Evolutionary conservation across 2,329 filamentous ascomycete genomes (phyloP), one percentile per base, ranked within the genome.

Genomic region (Aphanocladium album): DNA sequence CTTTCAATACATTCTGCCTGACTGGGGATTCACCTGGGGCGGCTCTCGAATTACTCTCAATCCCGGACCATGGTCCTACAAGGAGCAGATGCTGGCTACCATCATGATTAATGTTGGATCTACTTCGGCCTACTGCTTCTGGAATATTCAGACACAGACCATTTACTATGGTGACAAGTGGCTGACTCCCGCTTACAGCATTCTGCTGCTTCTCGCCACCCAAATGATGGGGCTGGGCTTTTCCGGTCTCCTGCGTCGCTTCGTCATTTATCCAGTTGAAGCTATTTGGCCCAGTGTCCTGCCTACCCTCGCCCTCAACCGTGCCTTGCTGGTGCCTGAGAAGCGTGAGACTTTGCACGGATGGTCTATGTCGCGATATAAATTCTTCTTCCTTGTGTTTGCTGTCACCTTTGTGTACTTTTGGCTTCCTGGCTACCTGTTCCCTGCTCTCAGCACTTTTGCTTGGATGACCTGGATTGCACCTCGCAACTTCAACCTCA

Each of bases 391-490:
- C 62, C 66, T 73, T 54, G 67, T 67, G 11, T 72, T 72, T 12
- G 21, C 66, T 35, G 65, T 63, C 35, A 77, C 78, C 71, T 76
- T 77, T 54, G 43, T 78, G 21, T 80, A 76, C 67, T 79, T 76
- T 66, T 79, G 76, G 76, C 67, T 80, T 17, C 77, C 77, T 0
- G 72, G 72, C 12, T 77, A 73, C 51, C 67, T 80, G 1, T 79
- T 79, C 65, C 72, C 69, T 1, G 76, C 74, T 1, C 67, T 79
- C 6, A 69, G 70, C 16, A 71, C 72, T 1, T 79, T 80, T 68
- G 77, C 76, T 66, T 80, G 77, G 76, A 78, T 79, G 69, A 74
- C 74, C 0, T 79, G 77, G 77, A 79, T 79, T 21, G 69, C 76
- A 1, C 77, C 77, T 0, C 59, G 73, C n/a, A 78, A 77, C 54